Evolutionary conservation across 805 yeast species (phyloP).

Genomic region (Hyphopichia homilentoma): DNA sequence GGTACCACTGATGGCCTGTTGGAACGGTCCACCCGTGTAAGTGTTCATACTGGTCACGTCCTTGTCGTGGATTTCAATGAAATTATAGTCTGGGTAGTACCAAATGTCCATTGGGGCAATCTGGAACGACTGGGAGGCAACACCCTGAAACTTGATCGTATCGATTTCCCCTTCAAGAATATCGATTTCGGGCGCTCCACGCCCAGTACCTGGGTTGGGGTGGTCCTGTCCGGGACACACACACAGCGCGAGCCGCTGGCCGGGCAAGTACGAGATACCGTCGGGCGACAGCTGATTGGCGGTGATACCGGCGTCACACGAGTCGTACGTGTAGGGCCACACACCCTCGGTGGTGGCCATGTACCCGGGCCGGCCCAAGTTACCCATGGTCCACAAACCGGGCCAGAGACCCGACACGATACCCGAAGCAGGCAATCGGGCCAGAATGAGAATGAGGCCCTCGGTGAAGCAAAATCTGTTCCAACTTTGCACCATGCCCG

Average conservation of each 20-base stretch:
- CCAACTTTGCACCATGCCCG: slow-evolving; percentile 94
- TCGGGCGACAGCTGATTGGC: slow-evolving; percentile 89
- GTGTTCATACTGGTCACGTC: slow-evolving; percentile 78
- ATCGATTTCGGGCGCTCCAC: slow-evolving; percentile 97
- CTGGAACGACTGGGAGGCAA: slow-evolving; percentile 87
- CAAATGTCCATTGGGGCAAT: slow-evolving; percentile 93
- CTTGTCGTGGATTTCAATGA: slow-evolving; percentile 63
- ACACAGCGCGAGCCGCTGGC: slow-evolving; percentile 74
- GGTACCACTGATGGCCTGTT: slow-evolving; percentile 83
- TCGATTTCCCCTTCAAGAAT: slow-evolving; percentile 78
- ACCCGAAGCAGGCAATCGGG: slow-evolving; percentile 76
- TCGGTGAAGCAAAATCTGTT: slow-evolving; percentile 86
- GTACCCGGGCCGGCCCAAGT: slow-evolving; percentile 88
- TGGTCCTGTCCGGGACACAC: slow-evolving; percentile 82
- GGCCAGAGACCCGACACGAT: slow-evolving; percentile 89
- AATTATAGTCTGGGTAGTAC: slow-evolving; percentile 86
- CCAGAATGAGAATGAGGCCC: slow-evolving; percentile 75
- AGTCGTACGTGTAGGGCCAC: slow-evolving; percentile 89
- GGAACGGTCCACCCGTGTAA: slow-evolving; percentile 88
- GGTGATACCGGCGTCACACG: slow-evolving; percentile 92
- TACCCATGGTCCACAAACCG: slow-evolving; percentile 93
- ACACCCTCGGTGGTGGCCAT: slow-evolving; percentile 85
- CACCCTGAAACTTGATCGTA: slow-evolving; percentile 47
- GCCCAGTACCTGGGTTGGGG: slow-evolving; percentile 82
- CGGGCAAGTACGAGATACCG: slow-evolving; percentile 83